Conservation (phyloP, 2,329 filamentous ascomycete genomes). For the Colletotrichum lupini region DNA sequence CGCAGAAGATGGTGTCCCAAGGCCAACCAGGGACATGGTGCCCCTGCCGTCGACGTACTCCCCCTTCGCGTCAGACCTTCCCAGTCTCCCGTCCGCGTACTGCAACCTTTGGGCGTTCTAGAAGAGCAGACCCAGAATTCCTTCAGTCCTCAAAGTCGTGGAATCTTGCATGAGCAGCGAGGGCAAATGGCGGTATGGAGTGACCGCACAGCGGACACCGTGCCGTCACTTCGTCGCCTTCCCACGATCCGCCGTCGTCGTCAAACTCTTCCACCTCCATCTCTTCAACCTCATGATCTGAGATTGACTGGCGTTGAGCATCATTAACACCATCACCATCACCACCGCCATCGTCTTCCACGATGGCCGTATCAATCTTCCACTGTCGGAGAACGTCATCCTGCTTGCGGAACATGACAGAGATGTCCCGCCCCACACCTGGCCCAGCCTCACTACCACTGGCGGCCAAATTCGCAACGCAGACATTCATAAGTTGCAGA, state of each 20-base stretch:
- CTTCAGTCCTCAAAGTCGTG: slow-evolving; percentile 48
- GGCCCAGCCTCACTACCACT: slow-evolving; percentile 61
- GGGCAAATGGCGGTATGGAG: slow-evolving; percentile 66
- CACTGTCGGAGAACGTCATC: slow-evolving; percentile 76
- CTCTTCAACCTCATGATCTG: slow-evolving; percentile 35
- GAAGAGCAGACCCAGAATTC: not conserved
- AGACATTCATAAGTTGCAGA: slow-evolving; percentile 85
- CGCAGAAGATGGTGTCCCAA: not conserved
- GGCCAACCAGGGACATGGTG: not conserved
- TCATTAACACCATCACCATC: not conserved
- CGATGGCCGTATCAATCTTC: slow-evolving; percentile 57
- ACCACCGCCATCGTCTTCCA: slow-evolving; percentile 21
- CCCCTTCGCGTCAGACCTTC: not conserved
- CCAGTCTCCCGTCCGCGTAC: slow-evolving; percentile 38
- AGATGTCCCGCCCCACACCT: slow-evolving; percentile 79
- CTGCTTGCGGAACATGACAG: slow-evolving; percentile 83
- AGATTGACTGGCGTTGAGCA: slow-evolving; percentile 17
- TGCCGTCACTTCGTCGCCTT: slow-evolving; percentile 38
- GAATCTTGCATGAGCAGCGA: slow-evolving; percentile 66
- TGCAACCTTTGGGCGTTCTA: not conserved
- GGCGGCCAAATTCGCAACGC: slow-evolving; percentile 84
- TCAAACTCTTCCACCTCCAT: slow-evolving; percentile 44
- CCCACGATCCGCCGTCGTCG: slow-evolving; percentile 41
- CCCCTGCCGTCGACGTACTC: not conserved
- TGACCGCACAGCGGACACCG: slow-evolving; percentile 63